These are phyloP conservation scores for Erucastrum elatum DNA, from an alignment of 345 rosid genomes.

Conservation along the genomic window DNA sequence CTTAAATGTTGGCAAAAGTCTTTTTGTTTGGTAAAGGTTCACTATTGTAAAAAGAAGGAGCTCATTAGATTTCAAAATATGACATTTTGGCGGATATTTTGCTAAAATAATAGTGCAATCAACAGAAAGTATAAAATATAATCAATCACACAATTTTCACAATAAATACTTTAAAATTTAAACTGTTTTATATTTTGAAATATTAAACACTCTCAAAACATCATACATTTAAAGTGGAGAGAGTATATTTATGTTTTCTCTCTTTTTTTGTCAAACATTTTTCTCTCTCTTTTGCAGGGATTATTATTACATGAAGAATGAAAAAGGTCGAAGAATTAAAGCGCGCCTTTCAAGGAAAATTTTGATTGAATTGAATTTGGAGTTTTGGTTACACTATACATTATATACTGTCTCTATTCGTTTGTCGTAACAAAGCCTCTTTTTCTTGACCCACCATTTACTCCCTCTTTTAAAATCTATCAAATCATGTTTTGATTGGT, in stretches of 20 bases:
- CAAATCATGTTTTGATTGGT: slow-evolving; percentile 23
- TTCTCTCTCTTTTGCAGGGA: background rate
- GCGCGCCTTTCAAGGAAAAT: slow-evolving; percentile 28
- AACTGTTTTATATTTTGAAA: too few relatives aligned
- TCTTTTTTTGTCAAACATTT: too few relatives aligned
- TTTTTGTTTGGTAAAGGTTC: too few relatives aligned
- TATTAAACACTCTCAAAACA: background rate
- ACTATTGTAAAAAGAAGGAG: too few relatives aligned
- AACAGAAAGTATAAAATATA: background rate
- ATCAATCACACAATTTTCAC: background rate
- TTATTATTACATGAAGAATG: slow-evolving; percentile 14
- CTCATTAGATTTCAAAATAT: too few relatives aligned
- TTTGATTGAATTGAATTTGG: slow-evolving; percentile 35
- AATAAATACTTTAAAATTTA: background rate
- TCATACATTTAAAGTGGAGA: background rate
- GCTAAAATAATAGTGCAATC: too few relatives aligned
- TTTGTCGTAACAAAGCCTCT: slow-evolving; percentile 23
- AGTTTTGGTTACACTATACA: slow-evolving; percentile 1
- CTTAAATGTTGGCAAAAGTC: too few relatives aligned
- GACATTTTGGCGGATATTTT: too few relatives aligned
- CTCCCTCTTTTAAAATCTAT: slow-evolving; percentile 24
- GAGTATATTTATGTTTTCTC: background rate
- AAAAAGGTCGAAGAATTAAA: slow-evolving; percentile 4
- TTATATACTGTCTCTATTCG: background rate
- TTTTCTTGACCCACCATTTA: slow-evolving; percentile 5